These are phyloP conservation scores for Saccharomycopsis hybrid DNA, from an alignment of 1,139 yeast species.

Conservation along the genomic window DNA sequence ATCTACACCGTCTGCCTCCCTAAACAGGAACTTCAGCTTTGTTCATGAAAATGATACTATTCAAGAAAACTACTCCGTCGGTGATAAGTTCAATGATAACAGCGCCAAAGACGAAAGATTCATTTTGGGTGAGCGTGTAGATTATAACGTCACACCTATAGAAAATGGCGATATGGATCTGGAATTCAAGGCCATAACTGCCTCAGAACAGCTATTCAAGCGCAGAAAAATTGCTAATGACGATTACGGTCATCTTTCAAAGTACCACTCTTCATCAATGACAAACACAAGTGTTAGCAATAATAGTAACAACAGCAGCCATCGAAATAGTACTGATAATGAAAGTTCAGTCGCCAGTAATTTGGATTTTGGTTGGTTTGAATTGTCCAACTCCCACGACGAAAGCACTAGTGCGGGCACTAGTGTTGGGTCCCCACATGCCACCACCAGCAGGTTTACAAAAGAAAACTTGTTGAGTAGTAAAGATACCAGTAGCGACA, in stretches of 20 bases:
- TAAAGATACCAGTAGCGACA: neutral
- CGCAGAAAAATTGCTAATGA: too few species aligned
- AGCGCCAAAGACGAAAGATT: too few species aligned
- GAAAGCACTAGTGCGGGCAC: neutral
- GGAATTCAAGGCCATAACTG: neutral
- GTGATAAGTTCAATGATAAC: too few species aligned
- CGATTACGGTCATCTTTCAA: neutral
- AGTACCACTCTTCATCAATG: neutral
- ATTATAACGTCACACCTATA: too few species aligned
- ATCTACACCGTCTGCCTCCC: neutral
- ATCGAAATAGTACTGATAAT: constrained; percentile 1
- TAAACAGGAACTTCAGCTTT: neutral
- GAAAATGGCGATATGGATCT: neutral
- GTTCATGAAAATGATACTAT: constrained; percentile 1
- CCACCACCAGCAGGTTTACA: neutral
- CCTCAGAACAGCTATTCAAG: too few species aligned
- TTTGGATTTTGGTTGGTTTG: constrained; percentile 2
- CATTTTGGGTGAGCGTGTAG: too few species aligned
- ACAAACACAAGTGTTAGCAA: neutral
- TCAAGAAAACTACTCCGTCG: neutral
- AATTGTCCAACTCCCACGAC: neutral
- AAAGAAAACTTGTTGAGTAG: too few species aligned
- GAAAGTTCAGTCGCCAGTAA: constrained; percentile 4
- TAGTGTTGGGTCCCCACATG: neutral
- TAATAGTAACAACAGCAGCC: neutral